Evolutionary conservation across 371 early-diverging fungal genomes (phyloP).

Genomic region (Mycotypha africana): DNA sequence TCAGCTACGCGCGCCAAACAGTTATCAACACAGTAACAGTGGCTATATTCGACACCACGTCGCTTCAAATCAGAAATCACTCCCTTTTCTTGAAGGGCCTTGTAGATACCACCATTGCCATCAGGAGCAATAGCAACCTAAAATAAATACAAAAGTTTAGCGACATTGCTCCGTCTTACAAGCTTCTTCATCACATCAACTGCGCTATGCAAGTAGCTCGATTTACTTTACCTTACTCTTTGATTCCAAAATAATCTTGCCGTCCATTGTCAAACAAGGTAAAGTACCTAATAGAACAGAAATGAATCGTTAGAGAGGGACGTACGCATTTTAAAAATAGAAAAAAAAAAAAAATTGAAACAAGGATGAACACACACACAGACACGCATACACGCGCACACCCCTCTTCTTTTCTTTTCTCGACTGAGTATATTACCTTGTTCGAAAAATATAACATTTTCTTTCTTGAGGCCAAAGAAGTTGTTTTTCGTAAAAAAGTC

Average conservation of each 20-base stretch:
- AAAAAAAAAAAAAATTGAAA: no score
- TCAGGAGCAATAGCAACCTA: conserved; percentile 65
- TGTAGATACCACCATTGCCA: conserved; percentile 78
- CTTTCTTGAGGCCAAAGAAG: conserved; percentile 74
- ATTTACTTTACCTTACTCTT: conserved; percentile 33
- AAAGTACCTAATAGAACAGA: conserved; percentile 44
- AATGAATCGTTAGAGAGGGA: no score
- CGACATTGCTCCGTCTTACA: no score
- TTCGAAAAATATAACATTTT: conserved; percentile 73
- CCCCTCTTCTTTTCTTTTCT: no score
- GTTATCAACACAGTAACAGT: conserved; percentile 94
- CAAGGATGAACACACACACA: no score
- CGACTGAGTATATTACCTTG: background rate
- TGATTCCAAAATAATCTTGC: conserved; percentile 85
- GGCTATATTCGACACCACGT: conserved; percentile 61
- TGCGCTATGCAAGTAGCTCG: no score
- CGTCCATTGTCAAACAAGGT: conserved; percentile 77
- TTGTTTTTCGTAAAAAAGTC: conserved; percentile 64
- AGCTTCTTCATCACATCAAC: no score
- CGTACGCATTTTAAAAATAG: no score
- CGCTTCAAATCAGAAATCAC: conserved; percentile 50
- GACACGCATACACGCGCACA: no score
- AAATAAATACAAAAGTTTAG: no score
- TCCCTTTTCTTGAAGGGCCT: conserved; percentile 55
- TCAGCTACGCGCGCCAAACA: conserved; percentile 91